phyloP scores from a whole-genome alignment of 1,139 yeast species.

The Yamadazyma atlantica region DNA sequence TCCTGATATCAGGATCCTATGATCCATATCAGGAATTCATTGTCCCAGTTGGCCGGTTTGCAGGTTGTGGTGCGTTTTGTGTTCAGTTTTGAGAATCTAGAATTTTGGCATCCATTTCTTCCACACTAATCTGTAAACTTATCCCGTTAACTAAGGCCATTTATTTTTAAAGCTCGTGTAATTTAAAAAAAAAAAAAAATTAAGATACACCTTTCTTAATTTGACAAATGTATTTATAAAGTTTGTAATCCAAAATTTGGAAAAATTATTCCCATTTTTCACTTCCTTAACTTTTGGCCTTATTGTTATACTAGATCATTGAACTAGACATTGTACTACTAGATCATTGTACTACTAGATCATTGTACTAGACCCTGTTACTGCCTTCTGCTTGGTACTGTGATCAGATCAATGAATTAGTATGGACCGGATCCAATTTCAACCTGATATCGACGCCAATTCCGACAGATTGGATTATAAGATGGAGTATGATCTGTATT shows the following conservation, averaged over 20 bases:
- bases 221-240: conserved; percentile 14
- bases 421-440: conserved; percentile 1
- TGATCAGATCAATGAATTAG: neutral
- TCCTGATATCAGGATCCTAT: too few relatives aligned
- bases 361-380: too few relatives aligned
- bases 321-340: too few relatives aligned
- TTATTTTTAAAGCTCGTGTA: conserved; percentile 13
- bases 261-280: too few relatives aligned
- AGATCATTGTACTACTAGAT: too few relatives aligned
- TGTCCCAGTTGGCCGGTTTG: neutral
- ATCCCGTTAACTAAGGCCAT: too few relatives aligned
- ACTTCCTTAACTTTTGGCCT: too few relatives aligned
- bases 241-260: conserved; percentile 6
- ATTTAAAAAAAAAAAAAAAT: conserved; percentile 3
- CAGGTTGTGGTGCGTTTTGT: neutral
- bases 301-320: too few relatives aligned
- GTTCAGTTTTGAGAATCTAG: conserved; percentile 7
- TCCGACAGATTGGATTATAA: neutral
- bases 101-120: too few relatives aligned
- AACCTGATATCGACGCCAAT: neutral
- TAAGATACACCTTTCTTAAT: conserved; percentile 15
- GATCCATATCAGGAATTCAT: neutral
- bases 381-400: too few relatives aligned
- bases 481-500: neutral
- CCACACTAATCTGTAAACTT: too few relatives aligned